Conservation (phyloP, 768 basidiomycete genomes). For the Kwoniella europaea region DNA sequence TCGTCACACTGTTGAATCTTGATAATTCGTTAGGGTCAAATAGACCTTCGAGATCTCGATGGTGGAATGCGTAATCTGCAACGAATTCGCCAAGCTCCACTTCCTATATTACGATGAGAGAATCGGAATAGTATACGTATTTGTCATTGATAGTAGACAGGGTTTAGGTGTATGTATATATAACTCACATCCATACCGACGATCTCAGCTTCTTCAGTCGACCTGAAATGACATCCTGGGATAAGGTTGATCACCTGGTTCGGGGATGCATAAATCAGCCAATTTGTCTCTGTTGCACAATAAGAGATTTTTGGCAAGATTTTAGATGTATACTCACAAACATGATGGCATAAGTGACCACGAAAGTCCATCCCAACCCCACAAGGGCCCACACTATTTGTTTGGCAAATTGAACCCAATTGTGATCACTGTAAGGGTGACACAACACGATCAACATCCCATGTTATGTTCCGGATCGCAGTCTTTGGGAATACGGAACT, state of each 20-base stretch:
- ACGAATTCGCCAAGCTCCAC: slow-evolving; percentile 56
- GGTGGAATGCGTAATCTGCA: slow-evolving; percentile 55
- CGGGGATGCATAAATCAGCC: background rate
- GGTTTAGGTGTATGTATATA: background rate
- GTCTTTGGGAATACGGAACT: background rate
- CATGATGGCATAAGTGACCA: slow-evolving; percentile 56
- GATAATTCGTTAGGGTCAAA: slow-evolving; percentile 29
- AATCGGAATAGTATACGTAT: slow-evolving; percentile 59
- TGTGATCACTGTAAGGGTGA: slow-evolving; percentile 44
- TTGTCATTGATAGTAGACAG: background rate
- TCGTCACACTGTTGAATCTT: slow-evolving; percentile 18
- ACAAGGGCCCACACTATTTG: slow-evolving; percentile 67
- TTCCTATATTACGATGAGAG: slow-evolving; percentile 31
- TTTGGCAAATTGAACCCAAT: slow-evolving; percentile 75
- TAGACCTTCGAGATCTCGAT: slow-evolving; percentile 54
- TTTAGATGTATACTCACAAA: slow-evolving; percentile 35
- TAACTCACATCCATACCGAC: slow-evolving; percentile 73
- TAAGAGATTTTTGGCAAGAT: background rate
- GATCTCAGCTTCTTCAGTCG: slow-evolving; percentile 61
- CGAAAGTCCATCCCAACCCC: slow-evolving; percentile 57
- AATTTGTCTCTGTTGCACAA: background rate
- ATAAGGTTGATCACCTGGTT: slow-evolving; percentile 76
- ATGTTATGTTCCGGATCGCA: slow-evolving; percentile 61
- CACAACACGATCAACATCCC: background rate
- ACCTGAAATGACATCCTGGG: slow-evolving; percentile 74